phyloP scores from a whole-genome alignment of 2,329 filamentous ascomycete species.

The Claviceps sp. region DNA sequence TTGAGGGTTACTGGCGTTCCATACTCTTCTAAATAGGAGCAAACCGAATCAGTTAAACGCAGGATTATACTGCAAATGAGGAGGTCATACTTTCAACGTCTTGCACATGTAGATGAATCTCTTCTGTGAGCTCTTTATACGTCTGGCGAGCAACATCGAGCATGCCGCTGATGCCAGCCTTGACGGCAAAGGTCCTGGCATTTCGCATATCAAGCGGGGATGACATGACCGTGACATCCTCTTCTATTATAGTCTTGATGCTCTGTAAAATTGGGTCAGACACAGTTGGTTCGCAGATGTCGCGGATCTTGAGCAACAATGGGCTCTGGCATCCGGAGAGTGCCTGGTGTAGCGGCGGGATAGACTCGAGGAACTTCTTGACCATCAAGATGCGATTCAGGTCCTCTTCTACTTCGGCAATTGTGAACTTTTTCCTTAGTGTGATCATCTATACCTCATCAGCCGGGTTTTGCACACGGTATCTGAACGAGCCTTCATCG shows the following conservation, averaged over 20 bases:
- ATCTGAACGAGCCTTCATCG: not conserved
- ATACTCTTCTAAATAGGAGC: constrained; percentile 31
- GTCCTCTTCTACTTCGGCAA: constrained; percentile 62
- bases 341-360: constrained; percentile 54
- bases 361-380: constrained; percentile 63
- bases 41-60: too few relatives aligned
- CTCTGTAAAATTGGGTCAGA: constrained; percentile 46
- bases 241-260: constrained; percentile 62
- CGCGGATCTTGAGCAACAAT: constrained; percentile 53
- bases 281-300: constrained; percentile 52
- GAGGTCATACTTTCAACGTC: constrained; percentile 45
- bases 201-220: constrained; percentile 77
- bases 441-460: constrained; percentile 50
- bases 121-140: constrained; percentile 76
- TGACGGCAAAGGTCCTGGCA: constrained; percentile 81
- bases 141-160: constrained; percentile 80
- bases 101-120: constrained; percentile 58
- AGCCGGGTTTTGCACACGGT: not conserved
- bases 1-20: constrained; percentile 52
- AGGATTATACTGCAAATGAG: too few relatives aligned
- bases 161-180: constrained; percentile 69
- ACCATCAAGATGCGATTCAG: constrained; percentile 80
- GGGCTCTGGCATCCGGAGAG: constrained; percentile 49
- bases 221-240: constrained; percentile 65
- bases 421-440: constrained; percentile 50